phyloP scores from a whole-genome alignment of 306 rosid species.

The Styphnolobium japonicum region DNA sequence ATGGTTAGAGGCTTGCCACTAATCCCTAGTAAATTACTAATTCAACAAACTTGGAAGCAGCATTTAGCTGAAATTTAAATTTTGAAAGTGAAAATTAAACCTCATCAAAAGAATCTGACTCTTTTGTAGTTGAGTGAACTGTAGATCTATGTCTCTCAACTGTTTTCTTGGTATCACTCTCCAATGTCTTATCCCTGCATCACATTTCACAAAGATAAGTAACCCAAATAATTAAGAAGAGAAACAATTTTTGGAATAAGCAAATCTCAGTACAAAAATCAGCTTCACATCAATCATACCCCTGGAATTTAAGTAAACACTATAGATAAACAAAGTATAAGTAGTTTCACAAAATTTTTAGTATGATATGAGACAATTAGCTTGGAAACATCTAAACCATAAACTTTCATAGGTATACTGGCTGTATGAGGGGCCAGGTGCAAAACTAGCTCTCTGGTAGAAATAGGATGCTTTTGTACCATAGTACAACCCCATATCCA shows the following conservation, averaged over 20 bases:
- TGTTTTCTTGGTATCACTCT: constrained; percentile 32
- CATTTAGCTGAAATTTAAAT: not conserved
- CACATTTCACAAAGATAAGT: constrained; percentile 33
- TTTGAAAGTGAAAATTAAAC: constrained; percentile 38
- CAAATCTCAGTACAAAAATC: not conserved
- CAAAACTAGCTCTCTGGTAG: too few species aligned
- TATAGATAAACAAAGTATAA: not conserved
- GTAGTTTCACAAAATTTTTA: not conserved
- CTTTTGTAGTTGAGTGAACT: constrained; percentile 41
- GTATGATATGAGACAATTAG: not conserved
- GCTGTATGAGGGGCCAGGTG: too few species aligned
- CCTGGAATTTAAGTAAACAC: not conserved
- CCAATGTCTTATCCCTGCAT: constrained; percentile 65
- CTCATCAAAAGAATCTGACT: constrained; percentile 83
- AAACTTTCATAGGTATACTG: not conserved
- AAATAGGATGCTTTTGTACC: not conserved
- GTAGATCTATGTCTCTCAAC: constrained; percentile 44
- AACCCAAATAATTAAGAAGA: too few species aligned
- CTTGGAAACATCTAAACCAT: not conserved
- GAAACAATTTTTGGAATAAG: not conserved
- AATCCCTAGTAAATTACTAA: not conserved
- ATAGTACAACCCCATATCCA: not conserved
- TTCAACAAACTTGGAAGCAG: constrained; percentile 15
- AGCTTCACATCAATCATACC: not conserved
- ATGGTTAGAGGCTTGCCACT: constrained; percentile 6